Percentiles rank a stretch among this genome's conserved stretches.
Evolutionary conservation across 257 asterid species (phyloP).

Genomic region (Ehretia macrophylla): DNA sequence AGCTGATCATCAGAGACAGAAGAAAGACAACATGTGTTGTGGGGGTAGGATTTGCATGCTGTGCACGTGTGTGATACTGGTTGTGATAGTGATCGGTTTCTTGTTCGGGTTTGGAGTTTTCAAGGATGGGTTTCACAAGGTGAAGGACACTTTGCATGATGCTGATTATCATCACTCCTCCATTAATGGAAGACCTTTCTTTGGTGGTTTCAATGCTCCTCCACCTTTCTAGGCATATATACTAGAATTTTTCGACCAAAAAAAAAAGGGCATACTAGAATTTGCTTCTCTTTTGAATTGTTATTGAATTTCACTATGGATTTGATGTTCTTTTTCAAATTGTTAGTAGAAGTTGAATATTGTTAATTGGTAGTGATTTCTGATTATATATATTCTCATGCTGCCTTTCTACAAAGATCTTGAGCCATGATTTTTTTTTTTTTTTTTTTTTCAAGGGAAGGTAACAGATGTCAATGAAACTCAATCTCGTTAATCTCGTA

Average conservation of each 20-base stretch:
- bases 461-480: no score
- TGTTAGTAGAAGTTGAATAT: no score
- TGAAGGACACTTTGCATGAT: conserved; percentile 39
- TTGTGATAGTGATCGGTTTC: conserved; percentile 51
- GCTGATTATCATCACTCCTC: conserved; percentile 12
- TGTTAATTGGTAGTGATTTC: no score
- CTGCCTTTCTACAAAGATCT: no score
- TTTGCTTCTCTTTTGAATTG: not conserved
- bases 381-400: no score
- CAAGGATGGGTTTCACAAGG: conserved; percentile 57
- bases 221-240: conserved; percentile 35
- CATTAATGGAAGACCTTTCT: conserved; percentile 38
- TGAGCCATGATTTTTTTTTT: no score
- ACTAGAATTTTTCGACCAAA: not conserved
- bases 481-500: no score
- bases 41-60: conserved; percentile 50
- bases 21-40: conserved; percentile 55
- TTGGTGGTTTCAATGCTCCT: conserved; percentile 44
- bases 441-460: no score
- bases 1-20: not conserved
- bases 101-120: conserved; percentile 75
- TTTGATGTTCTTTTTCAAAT: no score
- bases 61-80: conserved; percentile 37
- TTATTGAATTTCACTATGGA: not conserved
- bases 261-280: no score